Base-by-base conservation (phyloP, 2,329 filamentous ascomycete genomes). In the Coccinonectria pachysandricola region DNA sequence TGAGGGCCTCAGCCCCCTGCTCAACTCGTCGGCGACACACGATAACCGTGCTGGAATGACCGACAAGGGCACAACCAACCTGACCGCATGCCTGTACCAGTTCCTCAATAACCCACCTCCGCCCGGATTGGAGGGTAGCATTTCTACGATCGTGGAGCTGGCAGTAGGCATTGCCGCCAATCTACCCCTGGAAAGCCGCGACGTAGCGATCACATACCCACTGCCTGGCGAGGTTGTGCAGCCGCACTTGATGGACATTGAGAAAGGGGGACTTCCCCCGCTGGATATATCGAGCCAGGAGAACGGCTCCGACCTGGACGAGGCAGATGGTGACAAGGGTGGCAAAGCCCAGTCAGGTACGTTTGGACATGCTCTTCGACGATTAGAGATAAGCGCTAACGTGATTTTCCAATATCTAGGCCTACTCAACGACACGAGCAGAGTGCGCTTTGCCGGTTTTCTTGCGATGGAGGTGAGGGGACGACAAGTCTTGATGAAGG, bases 121-220 rank as follows among this genome's bases (percentile, higher is more conserved):
- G 0, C 59, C 76, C 2, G 87, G 86, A 7, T 69, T 96, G n/a
- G 79, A 88, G 39, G 86, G 84, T 26, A 86, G 84, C 36, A 81
- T 87, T 3, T 77, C 79, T 28, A 93, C 91, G 76, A 96, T 98
- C 51, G 71, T 95, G 28, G 87, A 95, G 56, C 68, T 96, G 26
- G 85, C 87, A 0, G 71, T 96, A 15, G 79, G 78, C 34, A 86
- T 98, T 37, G 75, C 83, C 1, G 72, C 79, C 32, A 92, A 95
- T 50, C 60, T 96, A 23, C 88, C 91, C 0, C 60, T 93, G 19
- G 91, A 98, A 56, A 91, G 84, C 42, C 75, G 91, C 37, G 91
- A 96, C 47, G 83, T 98, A 10, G 76, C 75, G 21, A 79, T 98
- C 34, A 75, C 79, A 36, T 95, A 94, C 50, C 86, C 87, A 27